Evolutionary conservation across 2,329 filamentous ascomycete genomes (phyloP).

Genomic region (Macrophomina pseudophaseolina): DNA sequence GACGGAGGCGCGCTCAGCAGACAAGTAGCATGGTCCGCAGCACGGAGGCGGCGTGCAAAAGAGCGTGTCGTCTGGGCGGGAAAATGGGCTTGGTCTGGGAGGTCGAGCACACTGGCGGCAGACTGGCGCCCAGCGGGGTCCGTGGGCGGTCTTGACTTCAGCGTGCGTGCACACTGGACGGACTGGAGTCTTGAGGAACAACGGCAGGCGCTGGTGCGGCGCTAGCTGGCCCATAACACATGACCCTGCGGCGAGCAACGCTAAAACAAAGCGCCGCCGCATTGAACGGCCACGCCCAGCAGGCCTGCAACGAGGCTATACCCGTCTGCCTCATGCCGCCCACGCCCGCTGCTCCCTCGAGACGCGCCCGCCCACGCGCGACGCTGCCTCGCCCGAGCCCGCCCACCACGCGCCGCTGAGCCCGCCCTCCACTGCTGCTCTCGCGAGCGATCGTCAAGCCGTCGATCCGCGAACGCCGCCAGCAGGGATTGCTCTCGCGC

Average conservation of each 20-base stretch:
- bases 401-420: neutral
- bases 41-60: neutral
- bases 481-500: constrained; percentile 19
- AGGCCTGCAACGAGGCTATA: neutral
- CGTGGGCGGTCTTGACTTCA: constrained; percentile 1
- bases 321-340: neutral
- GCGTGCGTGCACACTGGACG: neutral
- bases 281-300: too few species aligned
- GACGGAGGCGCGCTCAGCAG: constrained; percentile 11
- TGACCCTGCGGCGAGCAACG: constrained; percentile 5
- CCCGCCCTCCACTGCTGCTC: neutral
- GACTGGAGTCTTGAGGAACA: constrained; percentile 10
- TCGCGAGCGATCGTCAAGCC: neutral
- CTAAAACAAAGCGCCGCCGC: constrained; percentile 21
- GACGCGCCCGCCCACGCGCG: neutral
- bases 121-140: constrained; percentile 18
- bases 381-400: neutral
- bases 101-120: constrained; percentile 16
- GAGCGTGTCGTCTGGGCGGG: neutral
- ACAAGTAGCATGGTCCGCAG: constrained; percentile 4
- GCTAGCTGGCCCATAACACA: neutral
- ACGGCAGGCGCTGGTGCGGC: neutral
- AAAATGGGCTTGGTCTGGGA: neutral
- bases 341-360: neutral
- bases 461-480: neutral